A percentile compares a stretch with the other conserved stretches of the same genome.
Conservation (phyloP, 2,329 filamentous ascomycete species). For the Xylariaceae sp. region DNA sequence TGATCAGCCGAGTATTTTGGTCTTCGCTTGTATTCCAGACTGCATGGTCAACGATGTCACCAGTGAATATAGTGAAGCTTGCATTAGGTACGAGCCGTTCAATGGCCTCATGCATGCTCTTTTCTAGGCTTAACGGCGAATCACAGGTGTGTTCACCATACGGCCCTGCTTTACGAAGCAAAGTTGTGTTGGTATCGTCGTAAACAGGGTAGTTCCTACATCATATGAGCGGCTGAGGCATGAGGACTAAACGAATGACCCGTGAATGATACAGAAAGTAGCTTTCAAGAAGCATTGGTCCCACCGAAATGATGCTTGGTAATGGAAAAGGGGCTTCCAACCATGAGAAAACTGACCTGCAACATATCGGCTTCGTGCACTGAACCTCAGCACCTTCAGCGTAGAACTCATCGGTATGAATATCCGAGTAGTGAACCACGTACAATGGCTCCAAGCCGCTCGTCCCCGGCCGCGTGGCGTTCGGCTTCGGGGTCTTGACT, state of each 20-base stretch:
- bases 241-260: no score
- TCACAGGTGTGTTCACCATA: conserved; percentile 53
- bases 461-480: conserved; percentile 30
- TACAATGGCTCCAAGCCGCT: conserved; percentile 44
- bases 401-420: conserved; percentile 55
- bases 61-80: conserved; percentile 54
- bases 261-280: no score
- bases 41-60: conserved; percentile 52
- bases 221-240: no score
- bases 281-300: no score
- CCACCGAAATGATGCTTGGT: no score
- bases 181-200: no score
- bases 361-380: conserved; percentile 57
- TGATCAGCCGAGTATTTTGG: conserved; percentile 30
- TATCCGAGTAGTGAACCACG: conserved; percentile 57
- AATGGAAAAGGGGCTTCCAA: no score
- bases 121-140: conserved; percentile 43
- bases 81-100: conserved; percentile 40
- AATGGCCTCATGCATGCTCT: conserved; percentile 53
- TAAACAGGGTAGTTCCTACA: no score
- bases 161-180: conserved; percentile 33
- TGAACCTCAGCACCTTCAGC: conserved; percentile 47
- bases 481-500: conserved; percentile 39
- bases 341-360: conserved; percentile 33
- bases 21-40: conserved; percentile 40